These are phyloP conservation scores for Chiua sp. DNA, from an alignment of 1,284 basidiomycete species.

Conservation along the genomic window DNA sequence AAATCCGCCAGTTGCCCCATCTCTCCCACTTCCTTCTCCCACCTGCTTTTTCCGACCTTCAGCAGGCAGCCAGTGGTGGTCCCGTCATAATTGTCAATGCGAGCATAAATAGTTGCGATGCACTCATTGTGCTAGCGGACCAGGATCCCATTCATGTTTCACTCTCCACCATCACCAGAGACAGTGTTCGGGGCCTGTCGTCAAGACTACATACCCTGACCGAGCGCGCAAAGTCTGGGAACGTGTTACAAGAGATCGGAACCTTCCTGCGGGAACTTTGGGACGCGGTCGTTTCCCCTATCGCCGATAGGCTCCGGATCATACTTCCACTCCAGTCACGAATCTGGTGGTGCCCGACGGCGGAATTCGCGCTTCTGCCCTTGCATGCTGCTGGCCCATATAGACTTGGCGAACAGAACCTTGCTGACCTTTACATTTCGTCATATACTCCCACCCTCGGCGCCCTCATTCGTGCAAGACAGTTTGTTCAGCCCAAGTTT, in stretches of 20 bases:
- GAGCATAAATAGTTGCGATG: constrained; percentile 6
- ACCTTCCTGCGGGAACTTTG: constrained; percentile 31
- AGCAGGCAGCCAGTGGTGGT: constrained; percentile 27
- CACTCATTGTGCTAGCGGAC: constrained; percentile 20
- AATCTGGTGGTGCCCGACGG: constrained; percentile 48
- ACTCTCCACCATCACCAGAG: constrained; percentile 2
- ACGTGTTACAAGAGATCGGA: background rate
- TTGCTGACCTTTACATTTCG: constrained; percentile 35
- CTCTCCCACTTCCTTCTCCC: background rate
- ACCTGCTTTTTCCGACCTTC: background rate
- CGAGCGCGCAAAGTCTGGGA: background rate
- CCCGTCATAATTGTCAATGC: constrained; percentile 34
- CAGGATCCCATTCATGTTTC: constrained; percentile 15
- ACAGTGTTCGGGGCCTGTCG: background rate
- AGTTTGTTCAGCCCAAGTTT: too few relatives aligned
- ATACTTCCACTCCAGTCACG: constrained; percentile 21
- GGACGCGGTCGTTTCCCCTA: constrained; percentile 26
- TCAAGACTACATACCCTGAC: background rate
- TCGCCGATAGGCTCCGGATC: constrained; percentile 20
- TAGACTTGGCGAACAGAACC: background rate
- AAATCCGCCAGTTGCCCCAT: background rate
- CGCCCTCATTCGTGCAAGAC: constrained; percentile 28
- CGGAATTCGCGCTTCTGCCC: constrained; percentile 24
- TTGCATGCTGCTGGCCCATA: constrained; percentile 32
- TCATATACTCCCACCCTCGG: constrained; percentile 41